Evolutionary conservation across 129 eudicot species (phyloP).

Genomic region (Pittosporum tobira): DNA sequence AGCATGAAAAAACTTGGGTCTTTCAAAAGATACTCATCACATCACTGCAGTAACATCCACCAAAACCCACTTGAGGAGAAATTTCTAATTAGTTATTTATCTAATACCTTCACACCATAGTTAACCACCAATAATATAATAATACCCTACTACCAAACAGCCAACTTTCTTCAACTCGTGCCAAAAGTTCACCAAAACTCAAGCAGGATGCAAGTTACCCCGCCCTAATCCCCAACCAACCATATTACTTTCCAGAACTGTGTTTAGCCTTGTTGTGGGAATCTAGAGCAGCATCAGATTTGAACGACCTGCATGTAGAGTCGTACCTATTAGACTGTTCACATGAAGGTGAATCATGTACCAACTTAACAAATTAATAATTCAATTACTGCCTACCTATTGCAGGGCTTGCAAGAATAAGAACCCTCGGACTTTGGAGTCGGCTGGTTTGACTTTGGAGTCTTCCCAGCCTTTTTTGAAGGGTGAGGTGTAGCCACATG

Average conservation of each 20-base stretch:
- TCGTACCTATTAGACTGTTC: too few species aligned
- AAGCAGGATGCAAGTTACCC: background rate
- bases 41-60: too few species aligned
- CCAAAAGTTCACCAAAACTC: background rate
- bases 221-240: background rate
- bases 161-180: background rate
- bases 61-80: too few species aligned
- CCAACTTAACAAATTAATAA: too few species aligned
- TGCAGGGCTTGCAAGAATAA: conserved; percentile 33
- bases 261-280: conserved; percentile 84
- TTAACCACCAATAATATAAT: background rate
- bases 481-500: conserved; percentile 60
- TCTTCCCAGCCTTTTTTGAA: conserved; percentile 40
- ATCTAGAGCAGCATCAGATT: conserved; percentile 51
- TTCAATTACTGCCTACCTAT: too few species aligned
- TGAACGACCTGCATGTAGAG: conserved; percentile 67
- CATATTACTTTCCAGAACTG: conserved; percentile 35
- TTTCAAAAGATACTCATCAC: too few species aligned
- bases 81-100: too few species aligned
- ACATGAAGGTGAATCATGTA: too few species aligned
- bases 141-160: background rate
- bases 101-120: background rate
- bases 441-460: conserved; percentile 31
- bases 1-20: too few species aligned
- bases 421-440: conserved; percentile 33